Evolutionary conservation across 2,329 filamentous ascomycete species (phyloP).

Genomic region (Phoma sp.): DNA sequence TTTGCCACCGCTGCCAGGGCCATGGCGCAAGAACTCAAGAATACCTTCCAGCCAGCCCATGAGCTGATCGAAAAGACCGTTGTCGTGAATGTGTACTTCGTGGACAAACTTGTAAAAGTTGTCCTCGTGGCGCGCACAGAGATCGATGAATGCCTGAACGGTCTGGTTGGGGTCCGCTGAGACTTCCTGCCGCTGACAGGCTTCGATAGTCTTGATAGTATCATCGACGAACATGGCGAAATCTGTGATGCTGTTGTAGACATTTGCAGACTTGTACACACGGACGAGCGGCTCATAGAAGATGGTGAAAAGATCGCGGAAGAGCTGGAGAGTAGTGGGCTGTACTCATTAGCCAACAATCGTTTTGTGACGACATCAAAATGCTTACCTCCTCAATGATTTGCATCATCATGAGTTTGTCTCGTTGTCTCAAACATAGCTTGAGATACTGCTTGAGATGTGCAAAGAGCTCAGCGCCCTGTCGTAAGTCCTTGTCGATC

Average conservation of each 20-base stretch:
- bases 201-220: slow-evolving; percentile 79
- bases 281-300: slow-evolving; percentile 97
- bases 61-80: slow-evolving; percentile 91
- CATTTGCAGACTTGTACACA: slow-evolving; percentile 98
- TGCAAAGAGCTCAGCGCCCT: slow-evolving; percentile 90
- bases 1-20: slow-evolving; percentile 77
- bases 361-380: background rate
- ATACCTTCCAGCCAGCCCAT: slow-evolving; percentile 99
- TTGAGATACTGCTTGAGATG: slow-evolving; percentile 95
- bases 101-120: slow-evolving; percentile 99
- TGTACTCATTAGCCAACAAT: slow-evolving; percentile 33
- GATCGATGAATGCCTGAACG: slow-evolving; percentile 95
- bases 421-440: slow-evolving; percentile 85
- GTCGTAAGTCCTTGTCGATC: slow-evolving; percentile 83
- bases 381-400: slow-evolving; percentile 79
- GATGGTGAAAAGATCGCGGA: slow-evolving; percentile 95
- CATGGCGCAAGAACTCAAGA: slow-evolving; percentile 87
- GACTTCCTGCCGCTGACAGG: slow-evolving; percentile 75
- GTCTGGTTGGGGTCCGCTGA: slow-evolving; percentile 97
- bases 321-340: slow-evolving; percentile 93
- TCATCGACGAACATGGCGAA: slow-evolving; percentile 94
- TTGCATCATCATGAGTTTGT: slow-evolving; percentile 96
- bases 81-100: slow-evolving; percentile 95
- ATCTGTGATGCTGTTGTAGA: slow-evolving; percentile 96
- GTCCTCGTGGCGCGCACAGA: slow-evolving; percentile 92